Conservation (phyloP, 305 asterid species). For the Salvia sclarea region DNA sequence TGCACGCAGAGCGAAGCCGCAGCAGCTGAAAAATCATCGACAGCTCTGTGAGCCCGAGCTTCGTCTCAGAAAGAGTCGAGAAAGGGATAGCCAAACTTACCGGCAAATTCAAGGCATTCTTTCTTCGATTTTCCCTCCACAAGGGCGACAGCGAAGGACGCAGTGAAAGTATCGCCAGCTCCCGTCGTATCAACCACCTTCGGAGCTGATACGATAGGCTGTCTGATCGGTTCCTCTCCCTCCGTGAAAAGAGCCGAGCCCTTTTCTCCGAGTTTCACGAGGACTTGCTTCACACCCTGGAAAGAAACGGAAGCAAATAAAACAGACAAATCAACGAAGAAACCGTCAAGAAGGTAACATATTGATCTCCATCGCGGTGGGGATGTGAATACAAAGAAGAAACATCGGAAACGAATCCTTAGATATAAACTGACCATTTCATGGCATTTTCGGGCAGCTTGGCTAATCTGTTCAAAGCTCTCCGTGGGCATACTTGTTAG, state of each 20-base stretch:
- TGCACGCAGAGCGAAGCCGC: constrained; percentile 96
- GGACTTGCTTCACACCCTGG: constrained; percentile 90
- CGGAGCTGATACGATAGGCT: constrained; percentile 68
- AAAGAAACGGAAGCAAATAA: neutral
- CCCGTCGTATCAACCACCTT: constrained; percentile 91
- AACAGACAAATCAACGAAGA: constrained; percentile 9
- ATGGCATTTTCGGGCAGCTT: constrained; percentile 78
- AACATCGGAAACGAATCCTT: neutral
- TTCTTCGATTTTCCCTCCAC: constrained; percentile 77
- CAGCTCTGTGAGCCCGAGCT: neutral
- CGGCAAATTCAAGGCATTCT: constrained; percentile 85
- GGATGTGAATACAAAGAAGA: neutral
- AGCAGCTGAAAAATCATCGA: constrained; percentile 61
- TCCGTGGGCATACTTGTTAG: constrained; percentile 76
- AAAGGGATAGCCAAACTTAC: constrained; percentile 39
- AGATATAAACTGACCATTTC: constrained; percentile 68
- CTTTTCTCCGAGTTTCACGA: constrained; percentile 83
- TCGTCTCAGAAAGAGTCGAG: neutral
- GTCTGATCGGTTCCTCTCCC: constrained; percentile 80
- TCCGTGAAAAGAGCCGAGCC: constrained; percentile 76
- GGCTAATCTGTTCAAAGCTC: constrained; percentile 72
- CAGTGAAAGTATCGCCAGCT: constrained; percentile 96
- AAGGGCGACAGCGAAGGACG: constrained; percentile 89
- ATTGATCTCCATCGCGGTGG: neutral
- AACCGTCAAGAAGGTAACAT: neutral